Evolutionary conservation across 75 land plant species (phyloP).

Genomic region (Azolla pinnata): DNA sequence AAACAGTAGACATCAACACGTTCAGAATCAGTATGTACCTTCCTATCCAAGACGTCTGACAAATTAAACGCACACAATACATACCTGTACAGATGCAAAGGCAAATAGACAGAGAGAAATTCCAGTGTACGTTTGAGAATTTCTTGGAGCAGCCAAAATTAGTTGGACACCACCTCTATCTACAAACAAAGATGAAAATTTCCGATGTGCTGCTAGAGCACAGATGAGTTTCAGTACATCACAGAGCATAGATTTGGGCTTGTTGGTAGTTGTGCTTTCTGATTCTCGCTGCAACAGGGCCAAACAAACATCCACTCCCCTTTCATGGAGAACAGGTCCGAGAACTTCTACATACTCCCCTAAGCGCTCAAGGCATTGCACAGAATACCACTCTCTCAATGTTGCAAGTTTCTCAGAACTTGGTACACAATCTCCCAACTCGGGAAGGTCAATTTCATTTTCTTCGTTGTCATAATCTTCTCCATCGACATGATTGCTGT

Average conservation of each 20-base stretch:
- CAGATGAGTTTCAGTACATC: slow-evolving; percentile 82
- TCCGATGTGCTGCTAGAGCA: slow-evolving; percentile 87
- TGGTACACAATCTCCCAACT: slow-evolving; percentile 27
- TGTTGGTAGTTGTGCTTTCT: slow-evolving; percentile 24
- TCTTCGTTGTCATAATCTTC: slow-evolving; percentile 27
- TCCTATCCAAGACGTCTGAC: no score
- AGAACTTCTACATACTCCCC: slow-evolving; percentile 95
- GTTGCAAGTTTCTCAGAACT: slow-evolving; percentile 47
- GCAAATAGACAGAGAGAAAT: slow-evolving; percentile 91
- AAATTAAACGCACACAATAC: no score
- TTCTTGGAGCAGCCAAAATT: slow-evolving; percentile 63
- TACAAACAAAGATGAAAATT: slow-evolving; percentile 91
- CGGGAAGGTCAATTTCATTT: slow-evolving; percentile 29
- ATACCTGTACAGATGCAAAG: slow-evolving; percentile 95
- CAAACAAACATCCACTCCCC: slow-evolving; percentile 97
- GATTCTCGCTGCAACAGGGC: slow-evolving; percentile 56
- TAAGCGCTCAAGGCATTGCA: slow-evolving; percentile 78
- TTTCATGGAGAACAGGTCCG: slow-evolving; percentile 90
- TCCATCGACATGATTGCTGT: no score
- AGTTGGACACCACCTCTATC: slow-evolving; percentile 95
- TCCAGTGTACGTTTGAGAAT: slow-evolving; percentile 62
- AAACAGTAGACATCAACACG: no score
- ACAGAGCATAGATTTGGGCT: slow-evolving; percentile 39
- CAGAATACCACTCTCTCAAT: slow-evolving; percentile 63
- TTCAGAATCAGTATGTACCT: no score